Evolutionary conservation across 495 filamentous ascomycete species (phyloP).

Genomic region (Tuber calosporum): DNA sequence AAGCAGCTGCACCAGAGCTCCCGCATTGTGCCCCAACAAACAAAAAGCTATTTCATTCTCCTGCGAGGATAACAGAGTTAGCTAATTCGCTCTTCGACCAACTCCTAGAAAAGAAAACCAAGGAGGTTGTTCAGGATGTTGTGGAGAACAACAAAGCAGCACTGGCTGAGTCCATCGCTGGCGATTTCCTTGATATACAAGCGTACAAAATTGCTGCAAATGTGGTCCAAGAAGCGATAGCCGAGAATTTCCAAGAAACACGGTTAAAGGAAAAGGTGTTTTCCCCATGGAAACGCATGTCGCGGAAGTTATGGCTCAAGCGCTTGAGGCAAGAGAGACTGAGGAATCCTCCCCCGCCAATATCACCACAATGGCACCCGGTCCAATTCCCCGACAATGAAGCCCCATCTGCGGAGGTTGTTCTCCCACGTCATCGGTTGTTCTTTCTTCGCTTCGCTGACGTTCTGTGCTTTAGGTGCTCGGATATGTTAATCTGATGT

Average conservation of each 20-base stretch:
- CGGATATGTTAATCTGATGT: constrained; percentile 14
- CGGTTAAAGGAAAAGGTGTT: constrained; percentile 27
- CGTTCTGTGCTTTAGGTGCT: background rate
- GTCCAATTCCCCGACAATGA: constrained; percentile 28
- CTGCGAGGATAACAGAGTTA: constrained; percentile 22
- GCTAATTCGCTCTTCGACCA: constrained; percentile 27
- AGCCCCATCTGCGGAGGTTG: constrained; percentile 13
- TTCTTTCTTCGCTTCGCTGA: background rate
- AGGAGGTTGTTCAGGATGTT: constrained; percentile 17
- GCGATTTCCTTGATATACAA: constrained; percentile 21
- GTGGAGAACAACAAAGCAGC: constrained; percentile 14
- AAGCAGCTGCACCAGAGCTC: background rate
- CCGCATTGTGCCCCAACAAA: constrained; percentile 7
- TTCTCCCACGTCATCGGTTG: background rate
- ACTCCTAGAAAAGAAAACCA: constrained; percentile 14
- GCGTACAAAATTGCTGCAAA: constrained; percentile 26
- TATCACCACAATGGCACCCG: constrained; percentile 30
- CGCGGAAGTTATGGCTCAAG: constrained; percentile 29
- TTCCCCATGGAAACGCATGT: constrained; percentile 21
- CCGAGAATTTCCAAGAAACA: constrained; percentile 23
- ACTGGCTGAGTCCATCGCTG: constrained; percentile 10
- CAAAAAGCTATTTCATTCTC: constrained; percentile 23
- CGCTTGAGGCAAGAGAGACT: constrained; percentile 24
- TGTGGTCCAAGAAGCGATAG: constrained; percentile 22
- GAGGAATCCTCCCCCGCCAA: constrained; percentile 17